Base-by-base conservation (phyloP, 2,329 filamentous ascomycete genomes). In the Aspergillus intermedius region DNA sequence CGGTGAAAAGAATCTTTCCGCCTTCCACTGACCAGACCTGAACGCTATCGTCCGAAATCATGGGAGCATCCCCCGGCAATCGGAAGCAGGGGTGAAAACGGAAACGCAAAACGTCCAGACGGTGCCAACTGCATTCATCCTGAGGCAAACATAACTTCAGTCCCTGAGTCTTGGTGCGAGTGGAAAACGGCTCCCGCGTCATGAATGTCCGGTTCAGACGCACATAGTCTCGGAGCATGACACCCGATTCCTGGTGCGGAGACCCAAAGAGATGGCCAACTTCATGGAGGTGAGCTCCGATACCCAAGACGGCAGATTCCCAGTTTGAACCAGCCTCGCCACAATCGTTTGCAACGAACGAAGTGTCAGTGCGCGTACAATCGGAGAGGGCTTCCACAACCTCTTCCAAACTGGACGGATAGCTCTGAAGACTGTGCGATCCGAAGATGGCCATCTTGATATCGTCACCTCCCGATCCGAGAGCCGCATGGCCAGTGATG, bases 281-380 rank as follows among this genome's bases (percentile, higher is more conserved):
- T 69, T 96, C 90, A 67, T 95, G 91, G 43, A 97, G 70, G 67
- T 97, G 91, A 8, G 89, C 91, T 6, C 91, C 91, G 55, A 97
- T 94, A 25, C 91, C 91, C 52, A 95, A 86, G 59, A 91, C 95
- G 22, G 88, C 90, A n/a, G 90, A 84, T 66, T 97, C 91, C 91
- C 91, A 97, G 42, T 84, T 93, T 63, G 88, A 95, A 21, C 91
- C 91, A 5, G 84, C 85, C 56, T 95, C 88, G 58, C 87, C 86
- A 66, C 83, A 88, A 64, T 95, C 88, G 60, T 96, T 95, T 13
- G 87, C 86, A 34, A 95, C 83, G 58, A 80, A 80, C 35, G 82
- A 79, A 8, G 84, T 87, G 63, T 97, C 88, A 0, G 90, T 96
- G 28, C 85, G 82, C 2, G 91, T 95, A 67, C 90, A 95, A 68